Percentiles rank a stretch among this genome's conserved stretches.
These are phyloP conservation scores for Alternaria sp. DNA, from an alignment of 2,329 filamentous ascomycete species.

Conservation along the genomic window DNA sequence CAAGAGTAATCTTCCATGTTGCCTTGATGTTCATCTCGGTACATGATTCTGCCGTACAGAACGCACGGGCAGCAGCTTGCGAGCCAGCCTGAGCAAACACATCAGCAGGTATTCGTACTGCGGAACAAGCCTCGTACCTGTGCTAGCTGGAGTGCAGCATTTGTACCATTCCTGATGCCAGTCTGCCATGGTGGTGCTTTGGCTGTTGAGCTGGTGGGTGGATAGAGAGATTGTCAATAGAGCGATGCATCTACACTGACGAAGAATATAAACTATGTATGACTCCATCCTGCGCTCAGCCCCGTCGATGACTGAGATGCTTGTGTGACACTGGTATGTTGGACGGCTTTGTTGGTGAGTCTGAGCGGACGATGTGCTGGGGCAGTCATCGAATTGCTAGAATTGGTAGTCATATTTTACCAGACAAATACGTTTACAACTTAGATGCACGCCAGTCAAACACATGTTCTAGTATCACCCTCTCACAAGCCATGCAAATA, in stretches of 20 bases:
- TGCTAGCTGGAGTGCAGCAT: neutral
- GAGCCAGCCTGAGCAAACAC: neutral
- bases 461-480: no score
- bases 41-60: neutral
- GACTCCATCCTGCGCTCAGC: neutral
- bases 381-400: no score
- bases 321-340: neutral
- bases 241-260: neutral
- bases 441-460: no score
- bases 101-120: fast-evolving
- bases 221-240: neutral
- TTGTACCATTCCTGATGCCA: no score
- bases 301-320: neutral
- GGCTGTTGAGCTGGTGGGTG: neutral
- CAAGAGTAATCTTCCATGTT: neutral
- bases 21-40: neutral
- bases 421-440: no score
- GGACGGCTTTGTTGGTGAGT: neutral
- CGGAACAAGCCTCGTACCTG: neutral
- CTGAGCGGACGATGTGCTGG: no score
- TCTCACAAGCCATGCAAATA: no score
- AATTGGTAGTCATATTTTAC: no score
- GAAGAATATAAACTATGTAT: neutral
- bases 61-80: neutral
- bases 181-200: neutral